These are phyloP conservation scores for Lanmaoa pseudosensibilis DNA, from an alignment of 768 basidiomycete species.

Conservation along the genomic window DNA sequence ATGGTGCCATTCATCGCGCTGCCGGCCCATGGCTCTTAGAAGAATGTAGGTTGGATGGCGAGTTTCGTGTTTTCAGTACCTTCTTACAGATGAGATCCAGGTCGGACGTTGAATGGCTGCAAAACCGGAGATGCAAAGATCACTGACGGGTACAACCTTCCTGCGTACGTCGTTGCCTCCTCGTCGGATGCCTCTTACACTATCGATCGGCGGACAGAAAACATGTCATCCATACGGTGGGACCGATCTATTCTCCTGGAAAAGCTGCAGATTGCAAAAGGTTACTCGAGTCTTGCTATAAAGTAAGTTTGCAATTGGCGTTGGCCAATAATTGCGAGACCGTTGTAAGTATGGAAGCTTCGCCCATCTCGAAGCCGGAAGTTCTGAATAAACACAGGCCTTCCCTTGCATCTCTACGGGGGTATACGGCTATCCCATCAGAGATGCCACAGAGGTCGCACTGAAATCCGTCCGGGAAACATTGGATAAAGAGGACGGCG, in stretches of 20 bases:
- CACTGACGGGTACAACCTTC: conserved; percentile 72
- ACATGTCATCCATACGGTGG: conserved; percentile 80
- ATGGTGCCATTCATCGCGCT: conserved; percentile 78
- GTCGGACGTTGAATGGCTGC: conserved; percentile 64
- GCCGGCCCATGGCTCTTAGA: conserved; percentile 63
- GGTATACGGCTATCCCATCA: conserved; percentile 75
- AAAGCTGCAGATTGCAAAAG: conserved; percentile 45
- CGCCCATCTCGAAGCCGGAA: not conserved
- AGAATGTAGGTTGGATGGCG: conserved; percentile 56
- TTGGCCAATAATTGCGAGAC: conserved; percentile 58
- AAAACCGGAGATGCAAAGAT: conserved; percentile 76
- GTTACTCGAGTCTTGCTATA: conserved; percentile 70
- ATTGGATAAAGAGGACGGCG: conserved; percentile 49
- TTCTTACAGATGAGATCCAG: conserved; percentile 50
- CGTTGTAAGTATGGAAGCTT: conserved; percentile 45
- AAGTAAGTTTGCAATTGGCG: conserved; percentile 60
- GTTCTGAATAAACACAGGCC: conserved; percentile 45
- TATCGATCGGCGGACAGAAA: conserved; percentile 40
- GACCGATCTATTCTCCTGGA: conserved; percentile 55
- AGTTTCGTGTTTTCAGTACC: not conserved
- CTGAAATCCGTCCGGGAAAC: conserved; percentile 56
- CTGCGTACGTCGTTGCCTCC: conserved; percentile 54
- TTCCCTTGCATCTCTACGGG: conserved; percentile 82
- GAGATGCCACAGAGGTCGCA: conserved; percentile 70
- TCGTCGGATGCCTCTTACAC: not conserved